Conservation (phyloP, 2,329 filamentous ascomycete species). For the Ascochyta fabae region DNA sequence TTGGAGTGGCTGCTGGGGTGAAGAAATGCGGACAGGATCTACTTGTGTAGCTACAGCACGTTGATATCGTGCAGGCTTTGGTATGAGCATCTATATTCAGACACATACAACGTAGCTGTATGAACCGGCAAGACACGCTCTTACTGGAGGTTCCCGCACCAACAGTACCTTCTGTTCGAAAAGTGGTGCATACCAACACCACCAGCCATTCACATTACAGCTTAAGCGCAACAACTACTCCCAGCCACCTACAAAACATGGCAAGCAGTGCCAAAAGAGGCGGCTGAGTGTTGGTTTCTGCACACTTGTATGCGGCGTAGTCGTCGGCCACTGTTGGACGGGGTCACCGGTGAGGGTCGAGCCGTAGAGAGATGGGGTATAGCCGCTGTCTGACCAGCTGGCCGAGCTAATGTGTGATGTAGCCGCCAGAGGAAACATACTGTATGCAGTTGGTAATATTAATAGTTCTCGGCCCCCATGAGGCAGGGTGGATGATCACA, state of each 20-base stretch:
- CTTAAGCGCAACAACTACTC: conserved; percentile 31
- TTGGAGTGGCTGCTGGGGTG: too few relatives aligned
- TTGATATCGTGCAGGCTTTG: conserved; percentile 27
- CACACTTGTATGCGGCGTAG: conserved; percentile 29
- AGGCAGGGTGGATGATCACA: conserved; percentile 27
- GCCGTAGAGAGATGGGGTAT: conserved; percentile 35
- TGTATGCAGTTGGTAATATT: conserved; percentile 32
- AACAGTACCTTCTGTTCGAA: conserved; percentile 30
- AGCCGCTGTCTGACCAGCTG: conserved; percentile 37
- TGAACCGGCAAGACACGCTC: conserved; percentile 33
- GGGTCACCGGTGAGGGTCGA: conserved; percentile 26
- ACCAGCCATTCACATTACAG: conserved; percentile 33
- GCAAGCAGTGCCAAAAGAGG: conserved; percentile 28
- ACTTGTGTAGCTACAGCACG: conserved; percentile 17
- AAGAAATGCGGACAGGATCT: conserved; percentile 12
- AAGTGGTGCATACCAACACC: conserved; percentile 25
- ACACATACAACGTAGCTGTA: conserved; percentile 22
- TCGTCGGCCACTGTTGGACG: conserved; percentile 30
- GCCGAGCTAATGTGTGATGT: conserved; percentile 25
- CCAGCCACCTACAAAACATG: conserved; percentile 27
- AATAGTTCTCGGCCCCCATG: conserved; percentile 36
- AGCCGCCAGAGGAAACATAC: conserved; percentile 32
- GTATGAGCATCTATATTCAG: conserved; percentile 18
- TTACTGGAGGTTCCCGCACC: conserved; percentile 33
- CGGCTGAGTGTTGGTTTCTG: conserved; percentile 34